These are phyloP conservation scores for Zygosaccharomyces sapae DNA, from an alignment of 1,139 yeast genomes.

Conservation along the genomic window DNA sequence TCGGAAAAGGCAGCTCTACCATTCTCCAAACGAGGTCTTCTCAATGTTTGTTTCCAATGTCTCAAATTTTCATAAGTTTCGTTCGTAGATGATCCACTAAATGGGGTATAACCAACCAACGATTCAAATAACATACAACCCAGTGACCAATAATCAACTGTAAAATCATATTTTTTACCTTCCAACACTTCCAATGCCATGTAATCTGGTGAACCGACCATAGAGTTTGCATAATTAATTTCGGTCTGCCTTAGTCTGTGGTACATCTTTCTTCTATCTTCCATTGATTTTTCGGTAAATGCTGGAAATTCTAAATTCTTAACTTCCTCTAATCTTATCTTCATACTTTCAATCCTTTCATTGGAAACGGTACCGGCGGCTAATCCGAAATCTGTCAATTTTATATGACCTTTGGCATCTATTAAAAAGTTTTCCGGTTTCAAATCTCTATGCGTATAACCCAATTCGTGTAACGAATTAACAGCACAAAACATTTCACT, in stretches of 20 bases:
- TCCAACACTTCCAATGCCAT: conserved; percentile 98
- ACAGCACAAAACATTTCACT: conserved; percentile 96
- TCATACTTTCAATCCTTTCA: conserved; percentile 91
- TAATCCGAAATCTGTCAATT: conserved; percentile 93
- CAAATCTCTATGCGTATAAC: conserved; percentile 94
- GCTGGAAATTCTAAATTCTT: conserved; percentile 62
- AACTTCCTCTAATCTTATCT: conserved; percentile 73
- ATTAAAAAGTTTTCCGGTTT: conserved; percentile 96
- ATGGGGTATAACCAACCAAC: conserved; percentile 93
- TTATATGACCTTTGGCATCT: conserved; percentile 92
- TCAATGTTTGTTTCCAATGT: conserved; percentile 83
- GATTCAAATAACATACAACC: conserved; percentile 95
- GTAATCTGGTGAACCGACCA: conserved; percentile 97
- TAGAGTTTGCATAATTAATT: conserved; percentile 81
- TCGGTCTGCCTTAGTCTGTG: conserved; percentile 64
- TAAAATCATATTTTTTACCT: conserved; percentile 89
- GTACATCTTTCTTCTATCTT: conserved; percentile 82
- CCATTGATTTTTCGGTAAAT: conserved; percentile 65
- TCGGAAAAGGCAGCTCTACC: conserved; percentile 92
- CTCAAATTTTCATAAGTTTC: conserved; percentile 93
- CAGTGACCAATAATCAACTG: conserved; percentile 97
- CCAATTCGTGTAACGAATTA: conserved; percentile 87
- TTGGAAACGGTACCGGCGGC: conserved; percentile 95
- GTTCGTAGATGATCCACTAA: conserved; percentile 87
- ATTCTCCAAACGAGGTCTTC: conserved; percentile 88